Conservation (phyloP, 192 early-diverging fungal genomes). For the Backusella tarrabulga region DNA sequence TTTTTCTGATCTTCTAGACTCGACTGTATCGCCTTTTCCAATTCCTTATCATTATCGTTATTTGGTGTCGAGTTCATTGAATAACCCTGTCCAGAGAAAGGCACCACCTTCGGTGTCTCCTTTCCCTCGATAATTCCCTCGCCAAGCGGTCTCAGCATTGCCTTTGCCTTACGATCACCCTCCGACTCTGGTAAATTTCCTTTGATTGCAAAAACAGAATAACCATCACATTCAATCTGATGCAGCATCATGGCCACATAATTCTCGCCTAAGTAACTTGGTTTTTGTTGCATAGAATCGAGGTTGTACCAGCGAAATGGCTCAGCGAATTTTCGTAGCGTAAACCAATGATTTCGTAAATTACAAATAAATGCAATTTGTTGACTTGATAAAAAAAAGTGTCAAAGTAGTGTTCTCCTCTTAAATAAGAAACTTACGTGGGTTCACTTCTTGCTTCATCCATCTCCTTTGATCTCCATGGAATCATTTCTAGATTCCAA, state of each 20-base stretch:
- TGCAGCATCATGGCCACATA: conserved; percentile 58
- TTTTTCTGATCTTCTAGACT: conserved; percentile 10
- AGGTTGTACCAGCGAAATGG: conserved; percentile 77
- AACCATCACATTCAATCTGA: conserved; percentile 44
- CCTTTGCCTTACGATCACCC: conserved; percentile 19
- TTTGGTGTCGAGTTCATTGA: neutral
- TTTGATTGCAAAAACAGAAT: conserved; percentile 31
- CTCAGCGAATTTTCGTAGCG: conserved; percentile 65
- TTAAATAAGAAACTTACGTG: conserved; percentile 39
- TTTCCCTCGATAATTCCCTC: neutral
- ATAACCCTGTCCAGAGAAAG: conserved; percentile 21
- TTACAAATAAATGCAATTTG: conserved; percentile 74
- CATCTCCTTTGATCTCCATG: conserved; percentile 49
- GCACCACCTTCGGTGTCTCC: neutral
- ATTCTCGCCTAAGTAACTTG: conserved; percentile 64
- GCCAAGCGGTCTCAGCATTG: conserved; percentile 4
- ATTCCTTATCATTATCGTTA: conserved; percentile 8
- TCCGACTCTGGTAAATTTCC: conserved; percentile 10
- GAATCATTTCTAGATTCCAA: conserved; percentile 59
- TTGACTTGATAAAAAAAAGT: conserved; percentile 24
- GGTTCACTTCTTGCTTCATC: conserved; percentile 47
- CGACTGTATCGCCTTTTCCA: conserved; percentile 21
- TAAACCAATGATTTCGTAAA: conserved; percentile 61
- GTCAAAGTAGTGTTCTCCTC: neutral
- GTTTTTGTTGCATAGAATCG: conserved; percentile 52